Evolutionary conservation across 2,329 filamentous ascomycete genomes (phyloP), one percentile per base, ranked within the genome.

Genomic region (Diaporthe caulivora): DNA sequence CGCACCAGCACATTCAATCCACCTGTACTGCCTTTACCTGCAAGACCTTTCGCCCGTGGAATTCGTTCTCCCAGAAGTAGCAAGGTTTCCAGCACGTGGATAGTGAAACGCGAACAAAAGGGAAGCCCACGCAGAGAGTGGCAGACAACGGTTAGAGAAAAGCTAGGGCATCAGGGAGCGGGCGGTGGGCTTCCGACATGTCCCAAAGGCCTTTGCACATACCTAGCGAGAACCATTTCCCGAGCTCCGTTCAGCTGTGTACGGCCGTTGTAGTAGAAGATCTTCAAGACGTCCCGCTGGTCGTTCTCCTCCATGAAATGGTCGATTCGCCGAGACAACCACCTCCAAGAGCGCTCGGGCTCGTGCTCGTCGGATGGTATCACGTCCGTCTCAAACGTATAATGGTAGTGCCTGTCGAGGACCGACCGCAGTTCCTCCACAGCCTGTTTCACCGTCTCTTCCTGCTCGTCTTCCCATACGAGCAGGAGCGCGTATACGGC

Each of bases 151-250:
- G 44, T 24, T 6, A 15, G 10, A 15, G 10, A 31, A 11, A n/a
- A 53, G 54, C 26, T 37, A 15, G 29, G 44, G 29, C n/a, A 21
- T 40, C 31, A 51, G 15, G n/a, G n/a, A 67, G 15, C 13, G 29
- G 31, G 31, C n/a, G 47, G 29, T 8, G 21, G 17, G 13, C 31
- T 34, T 21, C 3, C 62, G 47, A 29, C 34, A 18, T 40, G 31
- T 13, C 15, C n/a, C 3, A 24, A 64, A 24, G 21, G 29, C 18
- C 10, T 49, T 40, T n/a, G 10, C n/a, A 47, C 82, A 74, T 80
- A 90, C 89, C 88, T 90, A 55, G 88, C 84, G 53, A 91, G 81
- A 42, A 90, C 84, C 87, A 90, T 90, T 76, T 90, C 87, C 57
- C 88, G 83, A 71, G 90, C 86, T 9, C 83, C 84, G 76, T 91